A percentile compares a stretch with the other conserved stretches of the same genome.
Evolutionary conservation across 768 basidiomycete species (phyloP).

Genomic region (Amanita pseudoporphyria): DNA sequence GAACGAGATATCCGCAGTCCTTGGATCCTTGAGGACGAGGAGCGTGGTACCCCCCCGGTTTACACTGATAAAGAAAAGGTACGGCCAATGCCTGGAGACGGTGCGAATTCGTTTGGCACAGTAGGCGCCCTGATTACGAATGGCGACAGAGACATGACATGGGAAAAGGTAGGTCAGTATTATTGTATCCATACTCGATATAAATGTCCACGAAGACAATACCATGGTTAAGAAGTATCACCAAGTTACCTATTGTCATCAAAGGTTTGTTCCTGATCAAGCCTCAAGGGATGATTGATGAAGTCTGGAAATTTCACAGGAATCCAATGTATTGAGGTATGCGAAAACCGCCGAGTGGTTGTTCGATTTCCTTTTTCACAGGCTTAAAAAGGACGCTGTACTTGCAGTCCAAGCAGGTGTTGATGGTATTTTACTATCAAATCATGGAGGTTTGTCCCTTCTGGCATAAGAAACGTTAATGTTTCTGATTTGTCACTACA

Average conservation of each 20-base stretch:
- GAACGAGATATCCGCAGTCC: constrained; percentile 63
- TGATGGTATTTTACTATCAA: constrained; percentile 82
- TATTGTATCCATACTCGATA: not conserved
- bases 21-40: constrained; percentile 47
- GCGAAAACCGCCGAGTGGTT: constrained; percentile 7
- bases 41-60: constrained; percentile 26
- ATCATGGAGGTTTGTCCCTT: constrained; percentile 70
- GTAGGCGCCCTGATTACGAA: constrained; percentile 58
- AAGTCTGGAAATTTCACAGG: constrained; percentile 26
- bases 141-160: constrained; percentile 70
- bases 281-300: not conserved
- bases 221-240: constrained; percentile 65
- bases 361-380: constrained; percentile 1
- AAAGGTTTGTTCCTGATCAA: constrained; percentile 39
- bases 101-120: constrained; percentile 42
- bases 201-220: constrained; percentile 41
- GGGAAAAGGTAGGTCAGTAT: constrained; percentile 43
- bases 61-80: constrained; percentile 25
- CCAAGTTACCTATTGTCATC: constrained; percentile 61
- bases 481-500: constrained; percentile 14
- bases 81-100: constrained; percentile 16
- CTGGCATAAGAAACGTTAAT: not conserved
- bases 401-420: constrained; percentile 77
- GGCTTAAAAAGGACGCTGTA: constrained; percentile 59
- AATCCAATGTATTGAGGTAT: constrained; percentile 66